A percentile compares a stretch with the other conserved stretches of the same genome.
phyloP scores from a whole-genome alignment of 805 yeast genomes.

The Candida piceae region DNA sequence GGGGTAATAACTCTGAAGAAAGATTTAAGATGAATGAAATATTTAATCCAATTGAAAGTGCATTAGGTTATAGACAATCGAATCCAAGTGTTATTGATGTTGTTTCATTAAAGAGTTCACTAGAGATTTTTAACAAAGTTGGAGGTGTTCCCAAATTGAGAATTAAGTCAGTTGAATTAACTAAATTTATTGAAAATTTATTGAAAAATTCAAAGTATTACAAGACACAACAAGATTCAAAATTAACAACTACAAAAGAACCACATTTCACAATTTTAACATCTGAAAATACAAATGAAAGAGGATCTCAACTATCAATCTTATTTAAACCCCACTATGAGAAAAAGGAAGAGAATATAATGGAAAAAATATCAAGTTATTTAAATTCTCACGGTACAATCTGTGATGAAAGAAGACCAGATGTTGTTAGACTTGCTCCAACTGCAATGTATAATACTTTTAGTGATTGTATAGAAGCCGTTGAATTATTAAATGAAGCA shows the following conservation, averaged over 20 bases:
- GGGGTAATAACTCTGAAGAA: constrained; percentile 76
- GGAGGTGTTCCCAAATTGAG: constrained; percentile 65
- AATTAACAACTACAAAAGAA: constrained; percentile 1
- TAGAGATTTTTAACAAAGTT: constrained; percentile 50
- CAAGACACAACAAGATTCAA: too few relatives aligned
- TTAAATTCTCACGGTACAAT: constrained; percentile 58
- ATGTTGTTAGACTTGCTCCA: constrained; percentile 88
- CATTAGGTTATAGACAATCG: constrained; percentile 83
- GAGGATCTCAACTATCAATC: constrained; percentile 85
- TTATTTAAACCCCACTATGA: constrained; percentile 49
- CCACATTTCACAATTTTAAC: constrained; percentile 67
- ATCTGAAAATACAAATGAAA: constrained; percentile 48
- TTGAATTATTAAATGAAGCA: constrained; percentile 38
- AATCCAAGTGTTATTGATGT: constrained; percentile 87
- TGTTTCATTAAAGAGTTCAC: constrained; percentile 62
- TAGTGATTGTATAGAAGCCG: constrained; percentile 50
- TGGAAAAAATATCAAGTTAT: constrained; percentile 53
- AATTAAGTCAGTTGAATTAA: constrained; percentile 50
- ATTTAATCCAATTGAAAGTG: constrained; percentile 80
- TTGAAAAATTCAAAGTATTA: constrained; percentile 46
- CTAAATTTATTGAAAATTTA: constrained; percentile 47
- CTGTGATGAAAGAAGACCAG: constrained; percentile 86
- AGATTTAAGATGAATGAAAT: constrained; percentile 76
- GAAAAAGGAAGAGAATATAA: constrained; percentile 36
- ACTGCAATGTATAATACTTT: constrained; percentile 78